phyloP scores from a whole-genome alignment of 2,329 filamentous ascomycete genomes.

The Pseudogymnoascus sp. region DNA sequence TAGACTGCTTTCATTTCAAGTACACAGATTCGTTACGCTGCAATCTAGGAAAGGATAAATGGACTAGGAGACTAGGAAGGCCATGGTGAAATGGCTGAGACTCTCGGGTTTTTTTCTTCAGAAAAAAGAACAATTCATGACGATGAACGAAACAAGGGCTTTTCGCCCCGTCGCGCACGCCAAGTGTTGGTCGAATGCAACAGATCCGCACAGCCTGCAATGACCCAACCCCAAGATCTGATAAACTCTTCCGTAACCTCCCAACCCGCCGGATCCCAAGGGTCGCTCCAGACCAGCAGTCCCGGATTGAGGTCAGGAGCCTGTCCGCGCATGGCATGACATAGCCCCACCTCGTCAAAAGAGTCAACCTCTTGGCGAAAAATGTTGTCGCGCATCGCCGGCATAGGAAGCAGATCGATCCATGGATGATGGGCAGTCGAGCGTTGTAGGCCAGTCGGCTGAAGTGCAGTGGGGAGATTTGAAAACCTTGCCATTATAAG shows the following conservation, averaged over 20 bases:
- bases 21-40: too few relatives aligned
- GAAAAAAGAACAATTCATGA: neutral
- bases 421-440: slow-evolving; percentile 23
- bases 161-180: slow-evolving; percentile 29
- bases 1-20: too few relatives aligned
- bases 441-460: slow-evolving; percentile 23
- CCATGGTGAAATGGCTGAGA: too few relatives aligned
- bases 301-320: slow-evolving; percentile 22
- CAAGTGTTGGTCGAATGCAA: slow-evolving; percentile 30
- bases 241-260: slow-evolving; percentile 31
- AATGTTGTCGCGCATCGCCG: slow-evolving; percentile 25
- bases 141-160: neutral
- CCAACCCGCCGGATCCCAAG: slow-evolving; percentile 29
- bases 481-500: neutral
- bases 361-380: slow-evolving; percentile 18
- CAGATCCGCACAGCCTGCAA: slow-evolving; percentile 28
- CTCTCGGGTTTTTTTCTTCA: too few relatives aligned
- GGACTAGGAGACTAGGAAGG: too few relatives aligned
- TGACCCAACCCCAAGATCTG: slow-evolving; percentile 29
- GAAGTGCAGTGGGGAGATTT: slow-evolving; percentile 13
- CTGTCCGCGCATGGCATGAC: slow-evolving; percentile 24
- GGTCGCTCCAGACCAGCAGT: slow-evolving; percentile 32
- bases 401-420: slow-evolving; percentile 24
- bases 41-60: too few relatives aligned
- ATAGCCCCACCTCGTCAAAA: slow-evolving; percentile 26